Conservation (phyloP, 257 asterid species). For the Gentiana straminea region DNA sequence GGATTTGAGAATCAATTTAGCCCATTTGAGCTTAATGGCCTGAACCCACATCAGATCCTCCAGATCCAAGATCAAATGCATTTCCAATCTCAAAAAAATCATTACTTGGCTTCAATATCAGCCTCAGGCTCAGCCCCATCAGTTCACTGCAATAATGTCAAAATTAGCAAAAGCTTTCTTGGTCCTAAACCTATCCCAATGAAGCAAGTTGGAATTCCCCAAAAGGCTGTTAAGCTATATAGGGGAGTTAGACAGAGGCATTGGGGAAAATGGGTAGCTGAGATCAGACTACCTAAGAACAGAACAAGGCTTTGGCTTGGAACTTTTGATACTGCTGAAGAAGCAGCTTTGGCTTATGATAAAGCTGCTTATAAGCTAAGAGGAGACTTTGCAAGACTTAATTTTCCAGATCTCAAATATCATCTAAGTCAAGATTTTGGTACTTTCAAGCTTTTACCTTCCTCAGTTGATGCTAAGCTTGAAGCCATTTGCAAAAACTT, state of each 20-base stretch:
- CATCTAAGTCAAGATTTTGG: slow-evolving; percentile 35
- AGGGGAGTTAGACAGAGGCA: slow-evolving; percentile 89
- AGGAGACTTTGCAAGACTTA: slow-evolving; percentile 74
- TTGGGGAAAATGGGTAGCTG: slow-evolving; percentile 98
- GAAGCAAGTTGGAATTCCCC: slow-evolving; percentile 44
- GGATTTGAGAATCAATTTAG: slow-evolving; percentile 35
- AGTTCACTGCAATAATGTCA: slow-evolving; percentile 4
- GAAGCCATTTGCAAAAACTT: slow-evolving; percentile 56
- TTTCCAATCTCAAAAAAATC: slow-evolving; percentile 41
- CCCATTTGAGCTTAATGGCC: slow-evolving; percentile 42
- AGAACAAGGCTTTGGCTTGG: slow-evolving; percentile 91
- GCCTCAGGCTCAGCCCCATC: slow-evolving; percentile 4
- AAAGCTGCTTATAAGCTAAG: slow-evolving; percentile 79
- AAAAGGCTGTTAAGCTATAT: slow-evolving; percentile 61
- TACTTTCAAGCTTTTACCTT: slow-evolving; percentile 48
- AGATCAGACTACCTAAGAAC: slow-evolving; percentile 81
- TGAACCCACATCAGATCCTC: slow-evolving; percentile 58
- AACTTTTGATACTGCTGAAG: slow-evolving; percentile 82
- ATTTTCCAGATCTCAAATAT: slow-evolving; percentile 63
- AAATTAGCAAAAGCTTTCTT: slow-evolving; percentile 25
- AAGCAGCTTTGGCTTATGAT: slow-evolving; percentile 83
- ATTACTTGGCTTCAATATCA: slow-evolving; percentile 13
- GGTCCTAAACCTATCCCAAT: slow-evolving; percentile 47
- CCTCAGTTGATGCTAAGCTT: slow-evolving; percentile 79
- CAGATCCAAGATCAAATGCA: slow-evolving; percentile 61